Conservation (phyloP, 2,329 filamentous ascomycete species). For the Colletotrichum echinochloae region DNA sequence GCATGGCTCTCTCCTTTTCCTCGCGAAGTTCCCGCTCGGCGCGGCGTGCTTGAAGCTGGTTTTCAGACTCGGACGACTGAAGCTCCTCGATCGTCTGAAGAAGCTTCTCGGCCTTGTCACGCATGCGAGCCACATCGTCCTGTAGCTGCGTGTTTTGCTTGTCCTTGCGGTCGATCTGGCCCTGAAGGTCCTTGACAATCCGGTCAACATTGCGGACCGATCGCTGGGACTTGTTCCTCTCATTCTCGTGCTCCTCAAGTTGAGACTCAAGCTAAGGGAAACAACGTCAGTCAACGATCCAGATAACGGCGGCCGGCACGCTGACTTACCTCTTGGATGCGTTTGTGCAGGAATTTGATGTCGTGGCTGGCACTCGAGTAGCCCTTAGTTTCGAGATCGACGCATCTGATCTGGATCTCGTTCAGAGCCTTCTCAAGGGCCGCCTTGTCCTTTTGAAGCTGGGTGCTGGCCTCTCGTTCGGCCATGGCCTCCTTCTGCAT, state of each 20-base stretch:
- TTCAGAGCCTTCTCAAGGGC: conserved; percentile 89
- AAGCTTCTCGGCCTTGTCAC: conserved; percentile 91
- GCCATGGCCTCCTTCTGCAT: conserved; percentile 91
- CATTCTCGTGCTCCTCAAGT: conserved; percentile 84
- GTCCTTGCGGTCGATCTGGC: conserved; percentile 92
- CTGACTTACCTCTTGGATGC: conserved; percentile 87
- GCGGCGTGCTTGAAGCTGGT: conserved; percentile 83
- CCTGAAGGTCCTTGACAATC: conserved; percentile 91
- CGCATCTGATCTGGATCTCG: conserved; percentile 87
- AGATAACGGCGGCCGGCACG: conserved; percentile 19
- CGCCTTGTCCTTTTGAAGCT: conserved; percentile 91
- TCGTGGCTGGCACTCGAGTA: conserved; percentile 96
- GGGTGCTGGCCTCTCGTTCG: conserved; percentile 84
- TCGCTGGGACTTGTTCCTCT: conserved; percentile 83
- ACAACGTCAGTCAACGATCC: conserved; percentile 46
- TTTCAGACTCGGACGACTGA: conserved; percentile 85
- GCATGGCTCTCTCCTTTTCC: conserved; percentile 83
- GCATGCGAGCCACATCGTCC: conserved; percentile 86
- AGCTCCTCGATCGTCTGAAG: conserved; percentile 94
- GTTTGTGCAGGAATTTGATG: conserved; percentile 92
- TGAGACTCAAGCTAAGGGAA: conserved; percentile 81
- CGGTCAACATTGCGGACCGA: conserved; percentile 94
- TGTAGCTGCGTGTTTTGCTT: conserved; percentile 84
- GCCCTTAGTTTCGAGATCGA: conserved; percentile 96
- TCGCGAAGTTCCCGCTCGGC: conserved; percentile 92